Percentiles rank a stretch among this genome's conserved stretches.
Evolutionary conservation across 73 alveolate species (phyloP).

Genomic region (Paramecium pentaurelia): DNA sequence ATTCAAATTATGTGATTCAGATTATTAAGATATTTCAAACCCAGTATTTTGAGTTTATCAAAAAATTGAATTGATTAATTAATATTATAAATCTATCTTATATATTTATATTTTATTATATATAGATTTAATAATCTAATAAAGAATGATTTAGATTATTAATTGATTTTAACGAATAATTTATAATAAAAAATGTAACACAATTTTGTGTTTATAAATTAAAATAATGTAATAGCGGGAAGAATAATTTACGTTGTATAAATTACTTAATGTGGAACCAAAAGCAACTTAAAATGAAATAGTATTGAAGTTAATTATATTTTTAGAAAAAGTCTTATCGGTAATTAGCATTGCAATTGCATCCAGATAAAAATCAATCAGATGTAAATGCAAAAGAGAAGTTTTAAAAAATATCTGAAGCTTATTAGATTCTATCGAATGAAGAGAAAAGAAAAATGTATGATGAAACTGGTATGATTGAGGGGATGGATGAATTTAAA

Average conservation of each 20-base stretch:
- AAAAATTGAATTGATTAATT: too few species aligned
- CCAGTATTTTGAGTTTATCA: too few species aligned
- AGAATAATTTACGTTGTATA: not conserved
- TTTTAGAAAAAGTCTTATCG: constrained; percentile 49
- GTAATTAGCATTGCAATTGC: constrained; percentile 68
- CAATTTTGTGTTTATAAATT: not conserved
- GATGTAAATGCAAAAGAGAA: constrained; percentile 72
- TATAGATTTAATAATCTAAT: too few species aligned
- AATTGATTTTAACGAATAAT: not conserved
- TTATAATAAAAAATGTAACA: not conserved
- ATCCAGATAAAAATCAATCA: constrained; percentile 82
- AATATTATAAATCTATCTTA: too few species aligned
- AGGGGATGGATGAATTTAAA: constrained; percentile 54
- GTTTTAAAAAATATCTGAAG: constrained; percentile 68
- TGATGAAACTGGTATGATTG: constrained; percentile 78
- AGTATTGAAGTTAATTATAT: not conserved
- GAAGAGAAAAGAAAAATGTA: constrained; percentile 69
- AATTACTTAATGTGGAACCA: not conserved
- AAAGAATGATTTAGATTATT: not conserved
- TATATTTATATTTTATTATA: too few species aligned
- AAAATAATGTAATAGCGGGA: constrained; percentile 21
- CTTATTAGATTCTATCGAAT: constrained; percentile 70
- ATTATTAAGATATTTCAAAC: too few species aligned
- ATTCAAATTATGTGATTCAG: too few species aligned
- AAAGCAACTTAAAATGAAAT: not conserved